phyloP scores from a whole-genome alignment of 2,329 filamentous ascomycete species.

The Phialophora verrucosa region DNA sequence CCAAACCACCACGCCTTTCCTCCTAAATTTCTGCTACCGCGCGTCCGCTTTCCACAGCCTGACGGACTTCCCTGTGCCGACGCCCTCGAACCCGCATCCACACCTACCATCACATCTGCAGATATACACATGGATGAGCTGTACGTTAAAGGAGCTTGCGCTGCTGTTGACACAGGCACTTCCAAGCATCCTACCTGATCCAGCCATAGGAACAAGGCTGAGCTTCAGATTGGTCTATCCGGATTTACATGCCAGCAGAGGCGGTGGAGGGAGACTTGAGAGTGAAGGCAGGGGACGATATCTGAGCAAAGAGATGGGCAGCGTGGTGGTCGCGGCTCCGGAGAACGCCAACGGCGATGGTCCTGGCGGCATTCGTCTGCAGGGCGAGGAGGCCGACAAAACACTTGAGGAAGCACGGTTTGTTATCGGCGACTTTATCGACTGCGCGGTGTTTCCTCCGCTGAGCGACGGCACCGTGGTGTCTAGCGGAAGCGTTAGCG shows the following conservation, averaged over 20 bases:
- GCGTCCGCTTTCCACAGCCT: constrained; percentile 70
- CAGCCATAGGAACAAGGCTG: constrained; percentile 78
- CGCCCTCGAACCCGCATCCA: constrained; percentile 60
- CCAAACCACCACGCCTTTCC: constrained; percentile 76
- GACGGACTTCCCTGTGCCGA: constrained; percentile 48
- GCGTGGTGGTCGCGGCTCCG: constrained; percentile 69
- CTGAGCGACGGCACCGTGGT: constrained; percentile 69
- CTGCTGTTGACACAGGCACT: constrained; percentile 74
- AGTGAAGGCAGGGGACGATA: constrained; percentile 63
- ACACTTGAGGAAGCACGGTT: constrained; percentile 79
- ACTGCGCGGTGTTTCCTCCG: constrained; percentile 79
- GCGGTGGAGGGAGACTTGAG: constrained; percentile 38
- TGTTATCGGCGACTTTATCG: constrained; percentile 86
- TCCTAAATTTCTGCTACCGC: constrained; percentile 84
- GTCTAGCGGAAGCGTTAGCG: constrained; percentile 50
- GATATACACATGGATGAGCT: constrained; percentile 85
- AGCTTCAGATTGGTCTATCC: constrained; percentile 86
- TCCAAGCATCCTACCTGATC: constrained; percentile 69
- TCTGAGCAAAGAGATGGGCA: constrained; percentile 80
- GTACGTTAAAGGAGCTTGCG: constrained; percentile 79
- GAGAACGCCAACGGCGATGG: constrained; percentile 49
- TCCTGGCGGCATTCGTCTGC: constrained; percentile 44
- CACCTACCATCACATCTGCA: constrained; percentile 71
- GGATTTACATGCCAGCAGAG: constrained; percentile 62
- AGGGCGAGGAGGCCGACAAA: constrained; percentile 69